Conservation (phyloP, 1,139 yeast genomes). For the Geotrichum aggregatum region DNA sequence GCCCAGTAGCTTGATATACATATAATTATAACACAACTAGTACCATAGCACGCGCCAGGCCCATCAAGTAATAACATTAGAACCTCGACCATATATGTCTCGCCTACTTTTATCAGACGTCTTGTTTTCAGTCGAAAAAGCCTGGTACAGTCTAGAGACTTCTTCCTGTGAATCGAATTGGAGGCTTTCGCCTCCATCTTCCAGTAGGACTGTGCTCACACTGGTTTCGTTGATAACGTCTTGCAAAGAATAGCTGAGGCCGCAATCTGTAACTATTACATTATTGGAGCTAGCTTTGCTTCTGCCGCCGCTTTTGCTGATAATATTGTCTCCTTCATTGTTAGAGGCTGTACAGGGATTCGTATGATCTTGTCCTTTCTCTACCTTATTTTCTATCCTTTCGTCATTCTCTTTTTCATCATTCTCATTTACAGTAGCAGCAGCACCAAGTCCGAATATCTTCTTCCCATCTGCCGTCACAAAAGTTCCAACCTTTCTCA, state of each 20-base stretch:
- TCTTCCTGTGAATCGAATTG: background rate
- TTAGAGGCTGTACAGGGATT: too few species aligned
- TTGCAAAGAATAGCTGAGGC: too few species aligned
- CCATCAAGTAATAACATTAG: constrained; percentile 12
- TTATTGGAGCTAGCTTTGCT: too few species aligned
- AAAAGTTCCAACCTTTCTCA: constrained; percentile 24
- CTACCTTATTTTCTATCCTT: too few species aligned
- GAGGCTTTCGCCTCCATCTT: background rate
- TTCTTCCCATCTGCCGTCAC: constrained; percentile 14
- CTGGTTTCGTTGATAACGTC: too few species aligned
- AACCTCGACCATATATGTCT: constrained; percentile 15
- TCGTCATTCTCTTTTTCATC: background rate
- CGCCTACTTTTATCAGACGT: background rate
- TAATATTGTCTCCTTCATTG: background rate
- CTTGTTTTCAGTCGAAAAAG: constrained; percentile 17
- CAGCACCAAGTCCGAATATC: constrained; percentile 25
- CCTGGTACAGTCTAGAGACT: constrained; percentile 3
- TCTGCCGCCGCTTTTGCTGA: background rate
- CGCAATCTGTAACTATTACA: too few species aligned
- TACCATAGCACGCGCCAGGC: too few species aligned
- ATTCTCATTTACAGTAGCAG: background rate
- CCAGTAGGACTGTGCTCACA: too few species aligned
- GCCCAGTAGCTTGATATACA: too few species aligned
- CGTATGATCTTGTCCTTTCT: too few species aligned
- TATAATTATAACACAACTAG: background rate